phyloP scores from a whole-genome alignment of 331 rosid species.

The Rosa hybrid region DNA sequence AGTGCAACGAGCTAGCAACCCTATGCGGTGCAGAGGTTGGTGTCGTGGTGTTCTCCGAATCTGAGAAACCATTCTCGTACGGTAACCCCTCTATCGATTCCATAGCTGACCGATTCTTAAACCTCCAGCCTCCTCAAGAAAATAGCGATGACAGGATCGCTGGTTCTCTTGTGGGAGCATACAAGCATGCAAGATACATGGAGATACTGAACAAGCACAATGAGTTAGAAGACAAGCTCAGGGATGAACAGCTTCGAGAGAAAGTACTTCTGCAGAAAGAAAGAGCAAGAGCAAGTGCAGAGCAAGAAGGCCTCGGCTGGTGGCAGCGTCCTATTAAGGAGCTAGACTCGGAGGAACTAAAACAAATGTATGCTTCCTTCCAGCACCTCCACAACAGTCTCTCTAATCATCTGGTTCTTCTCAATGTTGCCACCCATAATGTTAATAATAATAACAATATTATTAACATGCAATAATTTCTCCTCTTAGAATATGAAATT shows the following conservation, averaged over 20 bases:
- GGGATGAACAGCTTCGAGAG: not conserved
- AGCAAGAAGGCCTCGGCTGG: not conserved
- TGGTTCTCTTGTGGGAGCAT: not conserved
- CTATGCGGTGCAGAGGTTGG: constrained; percentile 7
- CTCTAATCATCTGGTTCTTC: not conserved
- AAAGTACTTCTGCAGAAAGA: not conserved
- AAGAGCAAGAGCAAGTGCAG: not conserved
- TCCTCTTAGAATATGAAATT: not conserved
- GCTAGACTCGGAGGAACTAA: not conserved
- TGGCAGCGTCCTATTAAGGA: not conserved
- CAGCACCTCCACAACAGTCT: not conserved
- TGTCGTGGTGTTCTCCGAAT: not conserved
- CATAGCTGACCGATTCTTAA: not conserved
- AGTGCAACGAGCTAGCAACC: not conserved
- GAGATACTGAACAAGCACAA: not conserved
- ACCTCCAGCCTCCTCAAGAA: not conserved
- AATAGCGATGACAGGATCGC: not conserved
- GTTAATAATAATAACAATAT: not conserved
- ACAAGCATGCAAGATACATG: not conserved
- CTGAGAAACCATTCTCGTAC: not conserved
- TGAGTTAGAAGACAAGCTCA: not conserved
- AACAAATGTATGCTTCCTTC: not conserved
- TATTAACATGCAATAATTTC: not conserved
- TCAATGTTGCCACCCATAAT: not conserved
- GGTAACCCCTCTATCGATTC: not conserved